These are phyloP conservation scores for Ormosia emarginata DNA, from an alignment of 306 rosid genomes.

Conservation along the genomic window DNA sequence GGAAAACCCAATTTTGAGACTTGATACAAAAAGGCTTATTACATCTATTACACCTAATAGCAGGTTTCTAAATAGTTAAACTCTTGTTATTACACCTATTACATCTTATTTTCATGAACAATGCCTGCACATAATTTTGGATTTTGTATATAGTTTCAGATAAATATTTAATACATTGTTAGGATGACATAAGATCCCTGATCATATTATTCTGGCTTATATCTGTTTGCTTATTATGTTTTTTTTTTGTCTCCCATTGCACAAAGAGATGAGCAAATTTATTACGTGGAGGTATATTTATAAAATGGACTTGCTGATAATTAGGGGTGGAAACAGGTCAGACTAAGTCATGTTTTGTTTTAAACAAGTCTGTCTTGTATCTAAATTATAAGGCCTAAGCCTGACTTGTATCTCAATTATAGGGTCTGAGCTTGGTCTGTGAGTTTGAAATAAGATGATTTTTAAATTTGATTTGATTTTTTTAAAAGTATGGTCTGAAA, in stretches of 20 bases:
- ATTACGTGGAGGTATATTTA: not conserved
- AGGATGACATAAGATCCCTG: not conserved
- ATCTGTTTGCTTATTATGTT: not conserved
- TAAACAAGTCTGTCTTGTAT: no score
- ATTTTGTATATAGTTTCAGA: conserved; percentile 37
- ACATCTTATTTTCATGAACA: not conserved
- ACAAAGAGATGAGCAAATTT: not conserved
- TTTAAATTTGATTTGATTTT: no score
- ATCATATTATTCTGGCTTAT: not conserved
- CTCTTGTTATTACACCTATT: not conserved
- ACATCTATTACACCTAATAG: conserved; percentile 14
- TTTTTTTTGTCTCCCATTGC: not conserved
- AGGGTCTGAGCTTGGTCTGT: no score
- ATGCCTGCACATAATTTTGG: conserved; percentile 24
- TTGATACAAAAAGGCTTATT: conserved; percentile 14
- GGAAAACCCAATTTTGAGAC: conserved; percentile 20
- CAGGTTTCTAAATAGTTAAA: not conserved
- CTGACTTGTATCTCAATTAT: no score
- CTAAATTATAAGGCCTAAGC: no score
- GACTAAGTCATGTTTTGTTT: no score
- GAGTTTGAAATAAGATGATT: no score
- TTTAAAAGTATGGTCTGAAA: no score
- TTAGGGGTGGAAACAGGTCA: no score
- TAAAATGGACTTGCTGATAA: no score
- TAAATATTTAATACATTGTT: not conserved